Conservation (phyloP, 108 stramenopile genomes). For the Cyclotella baltica region DNA sequence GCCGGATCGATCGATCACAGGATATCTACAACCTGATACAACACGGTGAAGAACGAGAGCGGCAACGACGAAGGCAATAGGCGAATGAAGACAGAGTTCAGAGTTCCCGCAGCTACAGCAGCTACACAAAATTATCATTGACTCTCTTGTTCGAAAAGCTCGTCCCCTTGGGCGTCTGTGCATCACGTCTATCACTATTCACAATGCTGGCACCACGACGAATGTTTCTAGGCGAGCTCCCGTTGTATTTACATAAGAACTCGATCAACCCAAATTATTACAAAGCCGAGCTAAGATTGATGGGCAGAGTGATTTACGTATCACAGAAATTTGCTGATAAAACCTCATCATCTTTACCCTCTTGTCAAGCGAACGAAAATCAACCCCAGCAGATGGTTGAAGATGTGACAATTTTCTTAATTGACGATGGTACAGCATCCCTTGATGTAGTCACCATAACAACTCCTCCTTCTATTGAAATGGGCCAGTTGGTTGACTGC, state of each 20-base stretch:
- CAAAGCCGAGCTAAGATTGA: slow-evolving; percentile 25
- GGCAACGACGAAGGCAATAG: too few species aligned
- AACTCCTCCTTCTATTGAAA: neutral
- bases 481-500: slow-evolving; percentile 52
- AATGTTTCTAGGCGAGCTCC: slow-evolving; percentile 44
- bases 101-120: too few species aligned
- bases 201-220: slow-evolving; percentile 27
- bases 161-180: neutral
- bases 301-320: slow-evolving; percentile 45
- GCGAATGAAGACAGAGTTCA: too few species aligned
- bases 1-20: too few species aligned
- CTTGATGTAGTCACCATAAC: slow-evolving; percentile 30
- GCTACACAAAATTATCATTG: neutral
- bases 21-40: too few species aligned
- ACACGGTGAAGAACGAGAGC: too few species aligned
- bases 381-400: neutral
- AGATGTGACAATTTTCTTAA: slow-evolving; percentile 20
- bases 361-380: too few species aligned
- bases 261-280: neutral
- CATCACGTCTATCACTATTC: neutral
- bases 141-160: neutral
- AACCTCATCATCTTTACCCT: neutral
- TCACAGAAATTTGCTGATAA: neutral
- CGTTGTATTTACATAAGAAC: slow-evolving; percentile 13
- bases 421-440: slow-evolving; percentile 50